Evolutionary conservation across 129 eudicot species (phyloP), one percentile per base, ranked within the genome.

Genomic region (Escallonia herrerae): DNA sequence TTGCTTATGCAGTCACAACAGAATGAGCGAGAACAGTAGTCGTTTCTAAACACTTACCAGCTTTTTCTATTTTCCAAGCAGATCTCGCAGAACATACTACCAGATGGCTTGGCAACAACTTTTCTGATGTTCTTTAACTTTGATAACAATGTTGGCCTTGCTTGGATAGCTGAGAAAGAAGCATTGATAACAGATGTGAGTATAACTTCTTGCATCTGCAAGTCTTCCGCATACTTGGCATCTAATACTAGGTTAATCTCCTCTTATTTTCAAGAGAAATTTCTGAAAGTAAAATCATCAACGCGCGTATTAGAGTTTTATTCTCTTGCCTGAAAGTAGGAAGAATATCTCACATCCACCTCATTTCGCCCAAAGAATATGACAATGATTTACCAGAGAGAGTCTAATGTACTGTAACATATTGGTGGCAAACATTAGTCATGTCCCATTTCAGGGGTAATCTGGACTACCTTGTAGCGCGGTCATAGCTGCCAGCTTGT

Each of bases 191-290:
- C 44, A 15, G 84, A 76, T 47, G 81, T 63, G 6, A 76, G 15
- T 37, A 76, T 48, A 42, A 69, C 76, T 72, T 81, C 85, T 46
- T 76, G 79, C 52, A 72, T 6, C 43, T 81, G 85, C 44, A 81
- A 45, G 45, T 81, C 81, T 61, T 76, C 76, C 5, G 79, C 79
- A 14, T 58, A 76, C 9, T 63, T 49, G 3, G 70, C 79, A 56
- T 81, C 85, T 1, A 33, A 9, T 45, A 54, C 37, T 43, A 42
- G 47, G 56, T 40, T 13, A 12, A 40, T 42, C 22, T 77, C 73
- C 40, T 44, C 38, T 43, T 71, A 50, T 39, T 60, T 61, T 56
- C 77, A 50, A 42, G 13, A 40, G 49, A 15, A 43, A 54, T 3
- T 60, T 43, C 77, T 72, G 77, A 43, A 71, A 61, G 55, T 14